These are phyloP conservation scores for Tricholoma flavovirens DNA, from an alignment of 768 basidiomycete genomes.

Conservation along the genomic window DNA sequence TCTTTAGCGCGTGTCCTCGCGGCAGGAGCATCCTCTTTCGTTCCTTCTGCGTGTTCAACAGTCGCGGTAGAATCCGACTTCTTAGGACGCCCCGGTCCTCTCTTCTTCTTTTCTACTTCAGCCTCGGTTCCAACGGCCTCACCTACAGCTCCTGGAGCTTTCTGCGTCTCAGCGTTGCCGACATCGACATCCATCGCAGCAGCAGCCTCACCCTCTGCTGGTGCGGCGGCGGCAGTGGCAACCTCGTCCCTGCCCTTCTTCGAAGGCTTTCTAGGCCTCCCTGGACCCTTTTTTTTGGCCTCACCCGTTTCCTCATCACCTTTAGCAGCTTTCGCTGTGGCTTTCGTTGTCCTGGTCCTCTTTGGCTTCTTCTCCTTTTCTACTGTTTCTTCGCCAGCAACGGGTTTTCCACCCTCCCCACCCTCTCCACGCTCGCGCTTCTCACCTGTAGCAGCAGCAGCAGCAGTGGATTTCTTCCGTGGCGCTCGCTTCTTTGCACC, in stretches of 20 bases:
- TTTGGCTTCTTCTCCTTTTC: slow-evolving; percentile 21
- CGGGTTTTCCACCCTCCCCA: slow-evolving; percentile 4
- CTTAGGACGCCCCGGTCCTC: slow-evolving; percentile 8
- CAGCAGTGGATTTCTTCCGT: slow-evolving; percentile 9
- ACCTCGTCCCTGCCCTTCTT: slow-evolving; percentile 7
- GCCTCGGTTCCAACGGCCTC: not conserved
- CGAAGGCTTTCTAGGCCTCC: slow-evolving; percentile 14
- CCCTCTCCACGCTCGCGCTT: slow-evolving; percentile 10
- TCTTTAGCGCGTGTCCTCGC: slow-evolving; percentile 14
- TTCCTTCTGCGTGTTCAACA: not conserved
- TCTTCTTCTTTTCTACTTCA: slow-evolving; percentile 8
- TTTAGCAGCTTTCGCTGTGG: slow-evolving; percentile 4
- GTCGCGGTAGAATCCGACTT: slow-evolving; percentile 5
- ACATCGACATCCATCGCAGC: not conserved
- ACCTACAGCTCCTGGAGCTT: slow-evolving; percentile 2
- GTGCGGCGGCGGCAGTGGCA: not conserved
- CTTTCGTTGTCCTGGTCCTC: slow-evolving; percentile 16
- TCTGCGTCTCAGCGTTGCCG: slow-evolving; percentile 3
- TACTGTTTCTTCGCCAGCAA: slow-evolving; percentile 7
- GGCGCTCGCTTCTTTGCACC: slow-evolving; percentile 5
- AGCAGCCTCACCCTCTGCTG: not conserved
- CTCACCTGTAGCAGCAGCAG: slow-evolving; percentile 8
- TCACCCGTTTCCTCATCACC: slow-evolving; percentile 2
- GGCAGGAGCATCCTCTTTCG: slow-evolving; percentile 8
- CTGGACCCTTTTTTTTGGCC: slow-evolving; percentile 12